These are phyloP conservation scores for Ricinus communis DNA, from an alignment of 345 rosid species.

Conservation along the genomic window DNA sequence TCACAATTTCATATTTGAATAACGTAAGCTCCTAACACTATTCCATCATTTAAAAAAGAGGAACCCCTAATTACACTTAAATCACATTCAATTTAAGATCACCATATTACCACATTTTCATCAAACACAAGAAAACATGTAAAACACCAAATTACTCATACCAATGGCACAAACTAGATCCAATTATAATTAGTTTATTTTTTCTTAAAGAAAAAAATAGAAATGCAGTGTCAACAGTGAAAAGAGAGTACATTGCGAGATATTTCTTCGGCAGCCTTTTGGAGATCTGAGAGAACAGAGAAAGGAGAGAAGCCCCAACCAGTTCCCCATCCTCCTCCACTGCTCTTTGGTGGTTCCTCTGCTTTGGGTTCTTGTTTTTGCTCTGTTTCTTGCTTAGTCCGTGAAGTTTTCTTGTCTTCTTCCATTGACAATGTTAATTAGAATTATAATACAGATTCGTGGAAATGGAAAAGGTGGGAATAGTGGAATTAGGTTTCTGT, in stretches of 20 bases:
- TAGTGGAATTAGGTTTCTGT: background rate
- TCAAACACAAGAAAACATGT: background rate
- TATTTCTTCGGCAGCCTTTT: slow-evolving; percentile 91
- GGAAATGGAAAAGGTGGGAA: slow-evolving; percentile 1
- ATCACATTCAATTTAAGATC: background rate
- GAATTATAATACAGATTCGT: no score
- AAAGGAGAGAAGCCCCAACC: slow-evolving; percentile 89
- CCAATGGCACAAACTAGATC: slow-evolving; percentile 9
- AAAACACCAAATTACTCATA: background rate
- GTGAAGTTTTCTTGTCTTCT: slow-evolving; percentile 10
- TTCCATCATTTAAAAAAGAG: no score
- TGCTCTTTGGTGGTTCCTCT: slow-evolving; percentile 1
- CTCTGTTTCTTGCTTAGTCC: background rate
- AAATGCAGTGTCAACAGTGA: background rate
- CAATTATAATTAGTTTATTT: no score
- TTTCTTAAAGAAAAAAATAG: no score
- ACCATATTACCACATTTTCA: background rate
- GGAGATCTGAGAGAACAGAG: slow-evolving; percentile 86
- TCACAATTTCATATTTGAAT: no score
- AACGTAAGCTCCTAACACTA: no score
- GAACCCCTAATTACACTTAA: no score
- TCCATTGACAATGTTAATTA: no score
- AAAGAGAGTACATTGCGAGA: slow-evolving; percentile 69
- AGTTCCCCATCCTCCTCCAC: slow-evolving; percentile 71
- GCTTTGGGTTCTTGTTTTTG: slow-evolving; percentile 1